A percentile compares a stretch with the other conserved stretches of the same genome.
These are phyloP conservation scores for Fagus crenata DNA, from an alignment of 306 rosid genomes.

Conservation along the genomic window DNA sequence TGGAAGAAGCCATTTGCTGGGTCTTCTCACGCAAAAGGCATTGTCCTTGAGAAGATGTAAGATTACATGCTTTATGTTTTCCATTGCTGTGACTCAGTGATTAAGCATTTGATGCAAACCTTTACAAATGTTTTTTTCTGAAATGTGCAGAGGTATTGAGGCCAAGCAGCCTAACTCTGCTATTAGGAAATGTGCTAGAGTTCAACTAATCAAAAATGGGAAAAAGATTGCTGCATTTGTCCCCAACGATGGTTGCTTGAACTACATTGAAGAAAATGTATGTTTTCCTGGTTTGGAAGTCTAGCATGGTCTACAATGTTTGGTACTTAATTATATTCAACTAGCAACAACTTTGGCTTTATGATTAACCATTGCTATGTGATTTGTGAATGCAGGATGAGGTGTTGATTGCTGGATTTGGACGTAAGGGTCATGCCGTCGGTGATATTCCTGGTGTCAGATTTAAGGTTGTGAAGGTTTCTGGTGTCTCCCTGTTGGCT, in stretches of 20 bases:
- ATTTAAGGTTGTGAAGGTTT: constrained; percentile 77
- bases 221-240: constrained; percentile 89
- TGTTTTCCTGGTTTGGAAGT: constrained; percentile 1
- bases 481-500: constrained; percentile 72
- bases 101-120: background rate
- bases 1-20: constrained; percentile 94
- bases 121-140: background rate
- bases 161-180: constrained; percentile 95
- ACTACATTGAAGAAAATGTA: constrained; percentile 77
- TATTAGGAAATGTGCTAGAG: constrained; percentile 85
- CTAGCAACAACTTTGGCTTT: no score
- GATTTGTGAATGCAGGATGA: constrained; percentile 54
- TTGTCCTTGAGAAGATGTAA: constrained; percentile 84
- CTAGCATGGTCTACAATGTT: background rate
- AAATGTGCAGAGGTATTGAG: constrained; percentile 63
- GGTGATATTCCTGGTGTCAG: constrained; percentile 93
- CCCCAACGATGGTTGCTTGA: constrained; percentile 80
- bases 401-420: constrained; percentile 83
- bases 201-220: constrained; percentile 76
- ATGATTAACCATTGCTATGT: background rate
- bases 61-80: background rate
- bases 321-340: background rate
- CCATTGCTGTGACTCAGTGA: background rate
- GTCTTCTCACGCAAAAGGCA: constrained; percentile 83
- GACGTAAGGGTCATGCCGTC: constrained; percentile 75